These are phyloP conservation scores for Albophoma yamanashiensis DNA, from an alignment of 2,329 filamentous ascomycete genomes.

Conservation along the genomic window DNA sequence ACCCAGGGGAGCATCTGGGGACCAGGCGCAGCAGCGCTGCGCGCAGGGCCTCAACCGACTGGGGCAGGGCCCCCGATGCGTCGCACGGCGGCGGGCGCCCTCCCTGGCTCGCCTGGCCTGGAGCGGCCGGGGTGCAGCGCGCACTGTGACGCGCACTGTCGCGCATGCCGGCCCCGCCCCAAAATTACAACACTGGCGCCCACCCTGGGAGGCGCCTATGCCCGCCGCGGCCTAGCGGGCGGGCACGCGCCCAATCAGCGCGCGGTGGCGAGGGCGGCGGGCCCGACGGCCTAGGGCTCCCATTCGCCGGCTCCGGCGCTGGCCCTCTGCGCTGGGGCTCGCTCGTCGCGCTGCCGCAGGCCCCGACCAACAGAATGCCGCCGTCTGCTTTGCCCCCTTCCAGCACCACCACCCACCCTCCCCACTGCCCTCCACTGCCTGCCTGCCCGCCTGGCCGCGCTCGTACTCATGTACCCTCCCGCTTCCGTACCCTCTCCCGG, in stretches of 20 bases:
- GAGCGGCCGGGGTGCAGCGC: background rate
- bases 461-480: background rate
- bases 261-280: constrained; percentile 19
- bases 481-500: background rate
- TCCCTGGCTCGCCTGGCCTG: background rate
- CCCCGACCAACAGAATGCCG: constrained; percentile 21
- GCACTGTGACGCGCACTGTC: constrained; percentile 11
- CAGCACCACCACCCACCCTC: background rate
- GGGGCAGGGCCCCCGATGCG: background rate
- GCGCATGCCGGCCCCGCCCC: constrained; percentile 12
- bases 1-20: background rate
- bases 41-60: no score
- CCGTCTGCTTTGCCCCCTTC: constrained; percentile 10
- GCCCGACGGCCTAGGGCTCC: constrained; percentile 10
- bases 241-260: constrained; percentile 18
- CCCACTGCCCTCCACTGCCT: background rate
- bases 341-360: constrained; percentile 3
- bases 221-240: constrained; percentile 8
- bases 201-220: constrained; percentile 8
- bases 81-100: background rate
- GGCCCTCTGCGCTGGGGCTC: constrained; percentile 6
- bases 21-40: background rate
- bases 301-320: constrained; percentile 17
- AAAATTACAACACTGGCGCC: constrained; percentile 17
- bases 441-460: background rate